Conservation (phyloP, 78 protist genomes). For the Dictyostelium firmibasis region DNA sequence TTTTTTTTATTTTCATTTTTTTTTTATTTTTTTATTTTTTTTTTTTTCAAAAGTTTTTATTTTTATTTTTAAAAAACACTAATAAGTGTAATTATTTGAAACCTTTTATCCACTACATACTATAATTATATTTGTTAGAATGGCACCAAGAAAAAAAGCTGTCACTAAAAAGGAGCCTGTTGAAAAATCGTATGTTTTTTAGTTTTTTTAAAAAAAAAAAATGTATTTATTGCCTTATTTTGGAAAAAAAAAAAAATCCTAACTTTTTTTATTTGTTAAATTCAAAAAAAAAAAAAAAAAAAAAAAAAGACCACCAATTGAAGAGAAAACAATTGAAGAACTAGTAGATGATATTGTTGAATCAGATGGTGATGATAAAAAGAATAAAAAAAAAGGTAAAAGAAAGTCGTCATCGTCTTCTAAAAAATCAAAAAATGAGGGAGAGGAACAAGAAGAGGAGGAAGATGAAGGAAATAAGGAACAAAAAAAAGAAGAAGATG, state of each 20-base stretch:
- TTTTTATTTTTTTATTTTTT: too few species aligned
- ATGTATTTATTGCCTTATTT: too few species aligned
- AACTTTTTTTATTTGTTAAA: neutral
- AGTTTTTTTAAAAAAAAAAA: neutral
- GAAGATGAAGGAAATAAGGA: neutral
- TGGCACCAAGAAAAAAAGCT: neutral
- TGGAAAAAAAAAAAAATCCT: neutral
- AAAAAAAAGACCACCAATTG: neutral
- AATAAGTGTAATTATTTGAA: too few species aligned
- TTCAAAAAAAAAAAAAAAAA: too few species aligned
- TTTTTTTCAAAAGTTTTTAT: too few species aligned
- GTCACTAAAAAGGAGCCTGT: neutral
- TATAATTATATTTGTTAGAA: neutral
- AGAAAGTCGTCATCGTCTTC: neutral
- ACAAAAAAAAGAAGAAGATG: neutral
- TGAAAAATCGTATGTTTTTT: neutral
- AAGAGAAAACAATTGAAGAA: neutral
- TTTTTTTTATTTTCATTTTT: neutral
- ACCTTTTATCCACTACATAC: too few species aligned
- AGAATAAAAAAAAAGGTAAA: neutral
- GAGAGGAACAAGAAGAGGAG: neutral
- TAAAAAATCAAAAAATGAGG: neutral
- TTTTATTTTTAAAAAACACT: too few species aligned
- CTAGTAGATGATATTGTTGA: neutral
- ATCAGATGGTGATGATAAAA: neutral